A percentile compares a stretch with the other conserved stretches of the same genome.
phyloP scores from a whole-genome alignment of 306 rosid species.

The Vigna nakashimae region DNA sequence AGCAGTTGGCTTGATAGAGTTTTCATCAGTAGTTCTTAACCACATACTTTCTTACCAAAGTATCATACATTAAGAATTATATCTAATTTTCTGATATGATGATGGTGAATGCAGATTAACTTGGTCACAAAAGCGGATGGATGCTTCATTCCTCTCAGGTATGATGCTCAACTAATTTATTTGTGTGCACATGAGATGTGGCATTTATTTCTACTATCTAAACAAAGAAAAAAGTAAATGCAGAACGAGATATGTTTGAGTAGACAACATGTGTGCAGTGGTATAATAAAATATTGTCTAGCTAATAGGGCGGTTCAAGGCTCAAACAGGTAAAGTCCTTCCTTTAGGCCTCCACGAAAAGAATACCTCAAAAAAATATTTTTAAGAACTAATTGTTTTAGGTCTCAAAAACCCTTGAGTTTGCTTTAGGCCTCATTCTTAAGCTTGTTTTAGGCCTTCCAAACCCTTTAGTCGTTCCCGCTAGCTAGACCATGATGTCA shows the following conservation, averaged over 20 bases:
- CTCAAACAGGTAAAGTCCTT: too few relatives aligned
- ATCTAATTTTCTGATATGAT: constrained; percentile 13
- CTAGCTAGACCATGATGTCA: background rate
- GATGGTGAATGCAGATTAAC: constrained; percentile 49
- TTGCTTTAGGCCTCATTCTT: too few relatives aligned
- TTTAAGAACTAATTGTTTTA: too few relatives aligned
- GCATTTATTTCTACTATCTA: background rate
- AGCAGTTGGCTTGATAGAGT: background rate
- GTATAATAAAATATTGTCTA: background rate
- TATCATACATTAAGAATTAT: background rate
- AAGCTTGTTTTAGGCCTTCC: too few relatives aligned
- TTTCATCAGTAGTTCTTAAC: background rate
- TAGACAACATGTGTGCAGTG: background rate
- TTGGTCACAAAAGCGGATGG: constrained; percentile 56
- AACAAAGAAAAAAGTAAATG: background rate
- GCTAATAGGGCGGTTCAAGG: background rate
- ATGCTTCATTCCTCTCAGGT: constrained; percentile 63
- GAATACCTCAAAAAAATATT: too few relatives aligned
- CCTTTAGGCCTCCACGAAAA: too few relatives aligned
- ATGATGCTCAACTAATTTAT: constrained; percentile 17
- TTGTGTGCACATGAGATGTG: background rate
- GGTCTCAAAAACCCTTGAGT: too few relatives aligned
- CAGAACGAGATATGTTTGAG: background rate
- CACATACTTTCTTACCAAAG: background rate
- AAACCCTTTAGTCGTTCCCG: too few relatives aligned